Conservation (phyloP, 768 basidiomycete genomes). For the Kwoniella europaea region DNA sequence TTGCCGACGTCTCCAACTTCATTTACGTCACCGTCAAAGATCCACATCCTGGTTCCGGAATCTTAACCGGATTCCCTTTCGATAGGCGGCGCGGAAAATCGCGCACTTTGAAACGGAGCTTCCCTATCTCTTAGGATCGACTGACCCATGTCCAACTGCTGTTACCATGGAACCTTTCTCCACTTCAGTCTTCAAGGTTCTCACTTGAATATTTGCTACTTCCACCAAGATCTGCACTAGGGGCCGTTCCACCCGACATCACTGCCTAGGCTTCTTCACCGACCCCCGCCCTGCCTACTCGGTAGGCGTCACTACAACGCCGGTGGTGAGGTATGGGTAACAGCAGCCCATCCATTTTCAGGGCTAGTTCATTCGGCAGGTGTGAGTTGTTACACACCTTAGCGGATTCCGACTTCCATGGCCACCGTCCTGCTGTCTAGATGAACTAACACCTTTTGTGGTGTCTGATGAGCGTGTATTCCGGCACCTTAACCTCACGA, state of each 20-base stretch:
- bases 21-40: slow-evolving; percentile 69
- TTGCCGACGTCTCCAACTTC: slow-evolving; percentile 67
- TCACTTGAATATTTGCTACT: slow-evolving; percentile 88
- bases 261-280: slow-evolving; percentile 78
- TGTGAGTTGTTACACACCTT: slow-evolving; percentile 89
- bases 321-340: slow-evolving; percentile 82
- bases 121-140: slow-evolving; percentile 80
- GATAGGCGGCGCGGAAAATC: slow-evolving; percentile 70
- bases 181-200: slow-evolving; percentile 86
- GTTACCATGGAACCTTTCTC: slow-evolving; percentile 86
- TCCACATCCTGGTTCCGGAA: slow-evolving; percentile 74
- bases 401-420: slow-evolving; percentile 84
- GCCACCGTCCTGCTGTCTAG: slow-evolving; percentile 86
- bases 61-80: slow-evolving; percentile 80
- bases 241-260: slow-evolving; percentile 75
- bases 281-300: slow-evolving; percentile 68
- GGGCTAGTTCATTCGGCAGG: slow-evolving; percentile 89
- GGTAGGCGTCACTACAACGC: slow-evolving; percentile 69
- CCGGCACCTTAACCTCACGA: slow-evolving; percentile 68
- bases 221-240: slow-evolving; percentile 86
- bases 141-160: slow-evolving; percentile 85
- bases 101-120: slow-evolving; percentile 72
- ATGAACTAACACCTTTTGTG: slow-evolving; percentile 85
- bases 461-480: slow-evolving; percentile 83
- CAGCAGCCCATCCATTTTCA: slow-evolving; percentile 90